These are phyloP conservation scores for Chernovozyma sophiae-reginae DNA, from an alignment of 1,139 yeast species.

Conservation along the genomic window DNA sequence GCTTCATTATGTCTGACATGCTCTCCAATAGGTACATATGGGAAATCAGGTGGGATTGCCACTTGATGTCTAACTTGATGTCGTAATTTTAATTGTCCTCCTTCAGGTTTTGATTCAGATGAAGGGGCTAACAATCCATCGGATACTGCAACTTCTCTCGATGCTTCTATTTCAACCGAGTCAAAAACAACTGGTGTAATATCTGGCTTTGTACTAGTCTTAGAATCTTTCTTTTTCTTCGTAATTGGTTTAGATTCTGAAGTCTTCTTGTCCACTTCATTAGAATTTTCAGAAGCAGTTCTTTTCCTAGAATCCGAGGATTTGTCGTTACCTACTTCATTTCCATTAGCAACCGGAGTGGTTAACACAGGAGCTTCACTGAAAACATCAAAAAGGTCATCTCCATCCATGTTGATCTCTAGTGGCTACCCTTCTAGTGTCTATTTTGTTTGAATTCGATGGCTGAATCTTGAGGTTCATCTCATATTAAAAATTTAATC, in stretches of 20 bases:
- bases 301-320: constrained; percentile 6
- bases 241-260: constrained; percentile 5
- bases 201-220: constrained; percentile 20
- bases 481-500: no score
- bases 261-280: not conserved
- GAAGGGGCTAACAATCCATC: constrained; percentile 55
- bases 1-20: constrained; percentile 76
- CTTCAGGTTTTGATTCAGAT: constrained; percentile 28
- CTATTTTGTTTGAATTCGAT: no score
- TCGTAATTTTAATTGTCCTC: constrained; percentile 63
- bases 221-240: constrained; percentile 14
- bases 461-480: no score
- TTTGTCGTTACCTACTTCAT: constrained; percentile 3
- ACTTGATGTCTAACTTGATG: constrained; percentile 98
- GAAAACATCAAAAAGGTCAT: constrained; percentile 68
- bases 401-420: constrained; percentile 17
- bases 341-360: constrained; percentile 22
- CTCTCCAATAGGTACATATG: constrained; percentile 82
- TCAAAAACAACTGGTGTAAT: constrained; percentile 77
- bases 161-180: constrained; percentile 85
- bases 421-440: no score
- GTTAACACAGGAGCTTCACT: constrained; percentile 49
- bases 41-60: constrained; percentile 88
- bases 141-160: constrained; percentile 79
- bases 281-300: constrained; percentile 6